These are phyloP conservation scores for Canavalia ensiformis DNA, from an alignment of 306 rosid genomes.

Conservation along the genomic window DNA sequence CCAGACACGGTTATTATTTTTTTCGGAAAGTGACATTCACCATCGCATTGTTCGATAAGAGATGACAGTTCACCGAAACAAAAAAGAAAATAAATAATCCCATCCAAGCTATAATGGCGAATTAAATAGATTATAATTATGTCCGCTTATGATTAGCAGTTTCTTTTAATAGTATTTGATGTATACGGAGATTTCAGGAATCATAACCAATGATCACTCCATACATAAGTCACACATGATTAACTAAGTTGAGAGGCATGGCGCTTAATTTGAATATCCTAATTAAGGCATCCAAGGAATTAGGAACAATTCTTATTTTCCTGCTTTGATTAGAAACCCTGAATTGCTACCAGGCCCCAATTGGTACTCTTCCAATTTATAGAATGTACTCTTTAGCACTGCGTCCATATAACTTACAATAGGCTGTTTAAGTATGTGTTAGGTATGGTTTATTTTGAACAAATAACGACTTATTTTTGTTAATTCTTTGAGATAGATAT, in stretches of 20 bases:
- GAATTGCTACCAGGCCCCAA: conserved; percentile 14
- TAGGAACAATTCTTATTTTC: background rate
- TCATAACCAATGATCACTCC: background rate
- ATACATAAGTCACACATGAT: background rate
- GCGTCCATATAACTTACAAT: background rate
- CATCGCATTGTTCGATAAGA: conserved; percentile 3
- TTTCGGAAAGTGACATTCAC: conserved; percentile 37
- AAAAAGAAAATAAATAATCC: background rate
- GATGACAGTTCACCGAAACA: conserved; percentile 28
- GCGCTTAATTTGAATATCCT: conserved; percentile 35
- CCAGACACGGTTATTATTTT: conserved; percentile 7
- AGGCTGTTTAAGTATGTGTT: background rate
- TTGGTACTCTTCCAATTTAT: background rate
- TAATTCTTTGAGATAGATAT: no score
- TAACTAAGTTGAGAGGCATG: background rate
- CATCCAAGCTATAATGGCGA: conserved; percentile 14
- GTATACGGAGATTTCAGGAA: background rate
- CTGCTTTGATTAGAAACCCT: background rate
- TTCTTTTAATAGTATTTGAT: background rate
- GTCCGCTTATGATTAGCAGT: conserved; percentile 17
- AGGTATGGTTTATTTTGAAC: no score
- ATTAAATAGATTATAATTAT: background rate
- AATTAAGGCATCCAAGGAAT: conserved; percentile 25
- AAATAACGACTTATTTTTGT: no score
- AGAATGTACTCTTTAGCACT: background rate